Evolutionary conservation across 2,329 filamentous ascomycete genomes (phyloP).

Genomic region (Trichophaea hybrida): DNA sequence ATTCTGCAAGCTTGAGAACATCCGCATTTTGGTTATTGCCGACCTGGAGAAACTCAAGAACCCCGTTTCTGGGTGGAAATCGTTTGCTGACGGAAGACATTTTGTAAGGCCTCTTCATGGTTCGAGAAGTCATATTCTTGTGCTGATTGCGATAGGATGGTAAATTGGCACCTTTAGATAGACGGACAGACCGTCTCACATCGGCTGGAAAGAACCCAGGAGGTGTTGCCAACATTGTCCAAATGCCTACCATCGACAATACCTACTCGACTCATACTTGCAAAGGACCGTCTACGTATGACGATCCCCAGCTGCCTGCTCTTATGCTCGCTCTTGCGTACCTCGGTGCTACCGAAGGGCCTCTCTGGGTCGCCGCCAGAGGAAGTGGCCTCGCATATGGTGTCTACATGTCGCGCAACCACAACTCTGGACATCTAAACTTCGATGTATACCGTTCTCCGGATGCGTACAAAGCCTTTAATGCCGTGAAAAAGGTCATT

Average conservation of each 20-base stretch:
- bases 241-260: conserved; percentile 84
- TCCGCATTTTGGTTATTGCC: conserved; percentile 71
- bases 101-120: conserved; percentile 5
- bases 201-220: conserved; percentile 62
- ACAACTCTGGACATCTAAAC: conserved; percentile 65
- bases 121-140: neutral
- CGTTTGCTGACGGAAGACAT: conserved; percentile 37
- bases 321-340: conserved; percentile 81
- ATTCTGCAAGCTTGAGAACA: conserved; percentile 71
- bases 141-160: neutral
- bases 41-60: conserved; percentile 59
- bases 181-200: conserved; percentile 50
- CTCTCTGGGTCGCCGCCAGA: conserved; percentile 79
- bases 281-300: conserved; percentile 58
- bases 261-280: conserved; percentile 70
- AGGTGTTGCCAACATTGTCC: conserved; percentile 60
- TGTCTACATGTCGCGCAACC: conserved; percentile 59
- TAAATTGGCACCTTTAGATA: conserved; percentile 23
- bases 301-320: conserved; percentile 64
- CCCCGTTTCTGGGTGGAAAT: conserved; percentile 67
- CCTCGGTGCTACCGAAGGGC: conserved; percentile 83
- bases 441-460: conserved; percentile 85
- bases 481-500: conserved; percentile 60
- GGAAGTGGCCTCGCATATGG: conserved; percentile 91
- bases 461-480: conserved; percentile 73